A percentile compares a stretch with the other conserved stretches of the same genome.
phyloP scores from a whole-genome alignment of 805 yeast genomes.

The Monosporozyma aquatica region DNA sequence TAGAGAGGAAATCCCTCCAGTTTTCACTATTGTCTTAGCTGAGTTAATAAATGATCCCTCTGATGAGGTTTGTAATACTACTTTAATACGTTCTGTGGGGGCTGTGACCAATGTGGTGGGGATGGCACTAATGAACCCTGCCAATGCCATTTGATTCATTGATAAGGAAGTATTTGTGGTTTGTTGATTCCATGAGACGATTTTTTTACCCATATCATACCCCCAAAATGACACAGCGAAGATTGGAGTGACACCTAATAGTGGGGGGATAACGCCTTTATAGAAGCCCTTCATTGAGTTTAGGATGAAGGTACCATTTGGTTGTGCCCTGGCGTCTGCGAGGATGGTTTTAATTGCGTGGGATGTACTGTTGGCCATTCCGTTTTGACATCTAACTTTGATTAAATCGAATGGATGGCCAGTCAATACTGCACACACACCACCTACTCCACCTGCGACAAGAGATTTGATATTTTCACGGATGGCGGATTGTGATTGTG shows the following conservation, averaged over 20 bases:
- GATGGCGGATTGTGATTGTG: constrained; percentile 4
- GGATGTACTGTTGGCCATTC: constrained; percentile 47
- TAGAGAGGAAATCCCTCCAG: constrained; percentile 77
- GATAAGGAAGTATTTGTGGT: constrained; percentile 37
- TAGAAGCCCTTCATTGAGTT: constrained; percentile 54
- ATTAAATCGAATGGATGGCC: constrained; percentile 96
- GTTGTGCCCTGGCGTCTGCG: constrained; percentile 28
- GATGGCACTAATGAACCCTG: constrained; percentile 89
- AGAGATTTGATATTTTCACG: constrained; percentile 76
- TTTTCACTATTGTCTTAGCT: constrained; percentile 55
- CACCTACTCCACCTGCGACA: constrained; percentile 93
- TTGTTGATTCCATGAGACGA: constrained; percentile 41
- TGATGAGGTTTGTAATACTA: constrained; percentile 71
- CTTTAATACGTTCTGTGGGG: constrained; percentile 93
- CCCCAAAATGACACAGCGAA: constrained; percentile 99
- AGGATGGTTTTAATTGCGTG: constrained; percentile 65
- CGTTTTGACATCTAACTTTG: constrained; percentile 85
- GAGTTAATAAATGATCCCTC: constrained; percentile 31
- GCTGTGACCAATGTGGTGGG: constrained; percentile 97
- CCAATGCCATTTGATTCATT: constrained; percentile 68
- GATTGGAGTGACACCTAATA: constrained; percentile 96
- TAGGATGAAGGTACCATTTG: constrained; percentile 9
- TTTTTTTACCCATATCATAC: constrained; percentile 80
- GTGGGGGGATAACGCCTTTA: constrained; percentile 89
- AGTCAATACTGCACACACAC: constrained; percentile 86